Evolutionary conservation across 129 eudicot genomes (phyloP), one percentile per base, ranked within the genome.

Genomic region (Arctium lappa): DNA sequence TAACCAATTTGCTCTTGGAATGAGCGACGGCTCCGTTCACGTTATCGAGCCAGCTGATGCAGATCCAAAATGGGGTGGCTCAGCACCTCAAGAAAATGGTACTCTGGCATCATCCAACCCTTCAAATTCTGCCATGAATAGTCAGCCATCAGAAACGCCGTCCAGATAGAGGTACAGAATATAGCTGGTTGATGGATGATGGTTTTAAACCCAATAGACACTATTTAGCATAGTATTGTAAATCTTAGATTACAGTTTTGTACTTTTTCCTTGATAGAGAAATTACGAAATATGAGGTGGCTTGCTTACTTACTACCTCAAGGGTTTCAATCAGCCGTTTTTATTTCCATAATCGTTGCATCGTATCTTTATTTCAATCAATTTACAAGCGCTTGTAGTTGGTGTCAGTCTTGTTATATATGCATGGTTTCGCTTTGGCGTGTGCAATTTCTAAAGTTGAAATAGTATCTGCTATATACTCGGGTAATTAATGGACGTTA

Each of bases 81-180:
- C 88, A 22, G 70, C 80, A 6, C 71, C 91, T 72, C 94, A 86
- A 69, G 93, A 90, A 8, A 92, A 88, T 18, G 90, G 90, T 4
- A 76, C 89, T 68, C 30, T 90, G 56, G 74, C 83, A 2, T 89
- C 93, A n/a, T 87, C 95, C 2, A 81, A 89, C 78, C 93, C 95
- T 30, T 91, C 95, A 50, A 93, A 88, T 81, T 91, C 94, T 15
- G 92, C 94, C 0, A 53, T 89, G 86, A 90, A 90, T 83, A 89
- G 94, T 89, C 94, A 92, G 81, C 97, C 97, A 82, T 90, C 94
- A 27, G 97, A 91, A 89, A 91, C 97, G 31, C 93, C 92, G n/a
- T 90, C 97, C 80, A 87, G 97, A 79, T 90, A 88, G 82, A 85
- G 82, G 36, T 82, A 82, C 62, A 82, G 65, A 85, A 63, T 50